Evolutionary conservation across 2,329 filamentous ascomycete species (phyloP).

Genomic region (Allantophomopsis cytisporea): DNA sequence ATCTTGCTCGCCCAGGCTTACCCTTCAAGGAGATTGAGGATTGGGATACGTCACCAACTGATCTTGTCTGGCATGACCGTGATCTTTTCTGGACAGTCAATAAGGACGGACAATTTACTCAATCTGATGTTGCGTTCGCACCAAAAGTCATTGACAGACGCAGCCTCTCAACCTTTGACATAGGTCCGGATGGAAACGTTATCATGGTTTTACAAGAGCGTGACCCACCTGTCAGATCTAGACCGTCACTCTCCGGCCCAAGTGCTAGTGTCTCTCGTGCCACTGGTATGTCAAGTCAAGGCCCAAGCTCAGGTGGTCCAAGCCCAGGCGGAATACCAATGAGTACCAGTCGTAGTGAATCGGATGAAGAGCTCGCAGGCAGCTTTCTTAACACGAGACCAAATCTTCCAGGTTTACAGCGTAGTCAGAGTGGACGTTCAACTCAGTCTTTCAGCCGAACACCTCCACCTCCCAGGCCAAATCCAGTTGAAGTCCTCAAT

Average conservation of each 20-base stretch:
- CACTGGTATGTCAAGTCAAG: not conserved
- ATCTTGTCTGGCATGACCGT: conserved; percentile 48
- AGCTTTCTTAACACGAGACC: conserved; percentile 40
- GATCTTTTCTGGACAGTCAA: conserved; percentile 55
- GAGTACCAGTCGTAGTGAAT: conserved; percentile 47
- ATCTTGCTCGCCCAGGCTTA: conserved; percentile 52
- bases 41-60: conserved; percentile 42
- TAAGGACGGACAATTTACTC: conserved; percentile 45
- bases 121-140: conserved; percentile 52
- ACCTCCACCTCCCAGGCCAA: conserved; percentile 23
- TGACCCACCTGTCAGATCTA: conserved; percentile 28
- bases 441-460: conserved; percentile 36
- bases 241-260: conserved; percentile 11
- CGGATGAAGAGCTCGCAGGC: conserved; percentile 48
- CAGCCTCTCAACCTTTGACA: conserved; percentile 44
- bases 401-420: conserved; percentile 20
- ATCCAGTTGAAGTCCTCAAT: conserved; percentile 14
- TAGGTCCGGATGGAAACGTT: conserved; percentile 44
- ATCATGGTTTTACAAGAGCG: conserved; percentile 50
- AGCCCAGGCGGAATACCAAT: conserved; percentile 34
- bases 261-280: not conserved
- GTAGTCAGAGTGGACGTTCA: conserved; percentile 29
- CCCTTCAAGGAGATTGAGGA: conserved; percentile 52
- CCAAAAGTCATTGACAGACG: conserved; percentile 49
- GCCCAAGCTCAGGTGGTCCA: conserved; percentile 10